Percentiles rank a stretch among this genome's conserved stretches.
phyloP scores from a whole-genome alignment of 176 grass and related monocot species.

The Puccinellia tenuiflora region DNA sequence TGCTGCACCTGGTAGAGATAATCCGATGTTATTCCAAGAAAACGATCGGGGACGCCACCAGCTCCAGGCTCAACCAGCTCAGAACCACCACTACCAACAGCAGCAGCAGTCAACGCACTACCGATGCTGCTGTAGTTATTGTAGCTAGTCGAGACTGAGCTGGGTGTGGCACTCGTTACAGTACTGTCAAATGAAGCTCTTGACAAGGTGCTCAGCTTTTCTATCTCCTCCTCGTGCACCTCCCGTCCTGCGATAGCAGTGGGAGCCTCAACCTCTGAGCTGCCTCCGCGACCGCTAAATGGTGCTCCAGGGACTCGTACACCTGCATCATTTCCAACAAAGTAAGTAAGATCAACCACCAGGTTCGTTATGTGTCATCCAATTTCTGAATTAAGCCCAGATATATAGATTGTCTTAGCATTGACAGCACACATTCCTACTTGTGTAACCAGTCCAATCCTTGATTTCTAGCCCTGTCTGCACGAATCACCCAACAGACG shows the following conservation, averaged over 20 bases:
- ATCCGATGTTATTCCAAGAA: slow-evolving; percentile 77
- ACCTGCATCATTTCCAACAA: slow-evolving; percentile 37
- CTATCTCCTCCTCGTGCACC: slow-evolving; percentile 79
- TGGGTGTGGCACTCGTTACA: slow-evolving; percentile 55
- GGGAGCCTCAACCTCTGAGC: slow-evolving; percentile 88
- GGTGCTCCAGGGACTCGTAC: slow-evolving; percentile 89
- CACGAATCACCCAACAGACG: neutral
- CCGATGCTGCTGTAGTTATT: slow-evolving; percentile 67
- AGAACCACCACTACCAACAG: slow-evolving; percentile 19
- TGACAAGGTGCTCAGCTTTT: slow-evolving; percentile 69
- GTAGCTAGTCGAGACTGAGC: slow-evolving; percentile 50
- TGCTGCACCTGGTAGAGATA: slow-evolving; percentile 94
- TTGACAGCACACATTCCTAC: neutral
- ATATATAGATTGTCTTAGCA: neutral
- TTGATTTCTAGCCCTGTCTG: neutral
- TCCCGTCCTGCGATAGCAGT: slow-evolving; percentile 79
- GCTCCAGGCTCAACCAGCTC: slow-evolving; percentile 61
- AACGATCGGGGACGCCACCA: slow-evolving; percentile 76
- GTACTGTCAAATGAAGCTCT: slow-evolving; percentile 83
- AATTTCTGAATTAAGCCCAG: neutral
- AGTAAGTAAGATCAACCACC: neutral
- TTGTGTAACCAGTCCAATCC: neutral
- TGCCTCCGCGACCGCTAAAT: slow-evolving; percentile 57
- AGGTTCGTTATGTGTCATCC: neutral
- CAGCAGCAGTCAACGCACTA: slow-evolving; percentile 26